Percentiles rank a stretch among this genome's conserved stretches.
phyloP scores from a whole-genome alignment of 768 basidiomycete genomes.

The Hebeloma cylindrosporum region DNA sequence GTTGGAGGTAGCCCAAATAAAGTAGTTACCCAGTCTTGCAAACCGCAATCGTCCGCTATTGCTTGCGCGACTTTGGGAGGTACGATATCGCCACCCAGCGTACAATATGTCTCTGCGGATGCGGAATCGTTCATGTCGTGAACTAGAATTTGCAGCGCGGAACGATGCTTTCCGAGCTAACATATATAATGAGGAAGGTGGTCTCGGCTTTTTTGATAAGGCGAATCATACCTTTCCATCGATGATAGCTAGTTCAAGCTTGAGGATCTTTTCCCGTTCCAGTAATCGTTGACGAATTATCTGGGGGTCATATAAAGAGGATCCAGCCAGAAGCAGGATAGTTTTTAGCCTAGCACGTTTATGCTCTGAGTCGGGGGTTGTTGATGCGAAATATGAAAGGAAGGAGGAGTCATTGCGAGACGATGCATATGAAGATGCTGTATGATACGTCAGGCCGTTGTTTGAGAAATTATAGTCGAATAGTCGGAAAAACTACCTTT shows the following conservation, averaged over 20 bases:
- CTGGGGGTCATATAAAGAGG: slow-evolving; percentile 61
- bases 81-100: slow-evolving; percentile 74
- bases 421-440: slow-evolving; percentile 56
- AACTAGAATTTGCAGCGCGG: slow-evolving; percentile 67
- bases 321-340: slow-evolving; percentile 79
- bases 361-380: slow-evolving; percentile 74
- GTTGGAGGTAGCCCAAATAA: slow-evolving; percentile 37
- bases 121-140: slow-evolving; percentile 67
- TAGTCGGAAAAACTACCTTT: slow-evolving; percentile 47
- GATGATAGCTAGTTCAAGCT: slow-evolving; percentile 75
- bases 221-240: slow-evolving; percentile 65
- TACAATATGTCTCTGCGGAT: slow-evolving; percentile 86
- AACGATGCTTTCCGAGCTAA: slow-evolving; percentile 50
- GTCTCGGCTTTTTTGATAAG: not conserved
- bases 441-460: slow-evolving; percentile 5
- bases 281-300: slow-evolving; percentile 44
- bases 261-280: slow-evolving; percentile 52
- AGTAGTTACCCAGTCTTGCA: slow-evolving; percentile 55
- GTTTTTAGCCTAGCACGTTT: slow-evolving; percentile 75
- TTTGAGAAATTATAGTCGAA: not conserved
- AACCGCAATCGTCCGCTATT: slow-evolving; percentile 47
- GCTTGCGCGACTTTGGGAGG: slow-evolving; percentile 53
- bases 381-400: slow-evolving; percentile 76
- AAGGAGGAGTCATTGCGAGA: slow-evolving; percentile 47
- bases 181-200: not conserved